phyloP scores from a whole-genome alignment of 108 stramenopile species.

The Cyclotella choctawhatcheeana region DNA sequence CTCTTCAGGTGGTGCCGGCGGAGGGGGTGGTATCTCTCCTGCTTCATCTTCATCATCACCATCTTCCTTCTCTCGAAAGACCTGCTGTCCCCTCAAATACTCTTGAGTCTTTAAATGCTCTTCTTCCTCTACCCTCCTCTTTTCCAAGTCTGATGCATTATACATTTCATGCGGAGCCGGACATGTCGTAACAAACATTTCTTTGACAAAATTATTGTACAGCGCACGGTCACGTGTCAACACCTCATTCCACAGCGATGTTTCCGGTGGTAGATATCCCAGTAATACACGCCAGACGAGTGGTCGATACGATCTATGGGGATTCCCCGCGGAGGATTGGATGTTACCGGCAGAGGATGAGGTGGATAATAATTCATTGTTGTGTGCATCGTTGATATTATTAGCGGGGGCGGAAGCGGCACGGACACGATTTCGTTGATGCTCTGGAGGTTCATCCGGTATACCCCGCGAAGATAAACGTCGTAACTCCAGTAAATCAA shows the following conservation, averaged over 20 bases:
- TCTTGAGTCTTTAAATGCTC: neutral
- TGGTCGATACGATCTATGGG: conserved; percentile 59
- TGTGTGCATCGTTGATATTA: neutral
- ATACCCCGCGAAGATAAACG: conserved; percentile 63
- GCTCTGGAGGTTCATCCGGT: conserved; percentile 56
- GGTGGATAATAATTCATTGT: neutral
- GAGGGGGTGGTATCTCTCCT: neutral
- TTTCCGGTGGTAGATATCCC: conserved; percentile 67
- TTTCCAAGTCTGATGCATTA: conserved; percentile 7
- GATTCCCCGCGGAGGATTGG: conserved; percentile 8
- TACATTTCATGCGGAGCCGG: conserved; percentile 50
- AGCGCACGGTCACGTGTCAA: conserved; percentile 57
- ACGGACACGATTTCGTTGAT: conserved; percentile 1
- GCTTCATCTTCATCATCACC: neutral
- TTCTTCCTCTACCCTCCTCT: conserved; percentile 2
- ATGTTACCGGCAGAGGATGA: neutral
- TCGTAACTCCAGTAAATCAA: conserved; percentile 64
- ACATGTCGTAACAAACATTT: conserved; percentile 57
- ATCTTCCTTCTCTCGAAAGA: neutral
- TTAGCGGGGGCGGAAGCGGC: neutral
- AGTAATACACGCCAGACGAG: conserved; percentile 79
- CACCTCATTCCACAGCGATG: conserved; percentile 56
- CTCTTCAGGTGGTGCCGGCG: too few species aligned
- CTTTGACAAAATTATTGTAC: conserved; percentile 60
- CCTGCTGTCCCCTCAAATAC: neutral